Percentiles rank a stretch among this genome's conserved stretches.
phyloP scores from a whole-genome alignment of 129 eudicot species.

The Oenanthe sinensis region DNA sequence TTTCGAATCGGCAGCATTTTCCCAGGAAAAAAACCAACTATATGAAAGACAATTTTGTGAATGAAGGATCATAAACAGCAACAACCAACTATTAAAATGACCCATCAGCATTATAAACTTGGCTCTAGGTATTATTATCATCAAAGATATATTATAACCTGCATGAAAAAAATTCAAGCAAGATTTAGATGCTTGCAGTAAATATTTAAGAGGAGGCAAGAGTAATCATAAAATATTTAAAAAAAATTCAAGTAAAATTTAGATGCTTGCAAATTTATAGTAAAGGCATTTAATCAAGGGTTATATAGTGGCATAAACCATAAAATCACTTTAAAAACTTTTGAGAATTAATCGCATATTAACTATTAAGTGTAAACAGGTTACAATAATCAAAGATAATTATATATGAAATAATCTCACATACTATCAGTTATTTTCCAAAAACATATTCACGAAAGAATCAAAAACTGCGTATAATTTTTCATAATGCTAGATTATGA shows the following conservation, averaged over 20 bases:
- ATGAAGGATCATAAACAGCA: slow-evolving; percentile 30
- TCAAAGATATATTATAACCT: not conserved
- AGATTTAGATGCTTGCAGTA: not conserved
- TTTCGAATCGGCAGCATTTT: slow-evolving; percentile 13
- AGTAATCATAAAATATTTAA: not conserved
- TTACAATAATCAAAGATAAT: not conserved
- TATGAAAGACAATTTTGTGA: slow-evolving; percentile 21
- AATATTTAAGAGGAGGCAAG: not conserved
- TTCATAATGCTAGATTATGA: not conserved
- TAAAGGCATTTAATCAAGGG: not conserved
- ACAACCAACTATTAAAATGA: not conserved
- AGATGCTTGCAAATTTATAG: not conserved
- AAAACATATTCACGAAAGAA: not conserved
- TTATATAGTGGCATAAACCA: too few relatives aligned
- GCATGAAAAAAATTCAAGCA: not conserved
- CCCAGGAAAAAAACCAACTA: slow-evolving; percentile 40
- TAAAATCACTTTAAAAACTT: too few relatives aligned
- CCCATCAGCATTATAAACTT: not conserved
- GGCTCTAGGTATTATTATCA: not conserved
- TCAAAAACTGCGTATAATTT: too few relatives aligned
- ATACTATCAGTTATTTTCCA: not conserved
- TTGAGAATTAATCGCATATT: too few relatives aligned
- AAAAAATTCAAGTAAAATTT: too few relatives aligned
- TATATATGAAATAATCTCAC: not conserved
- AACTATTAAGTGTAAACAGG: not conserved